Percentiles rank a stretch among this genome's conserved stretches.
phyloP scores from a whole-genome alignment of 768 basidiomycete genomes.

The Amanita phalloides region DNA sequence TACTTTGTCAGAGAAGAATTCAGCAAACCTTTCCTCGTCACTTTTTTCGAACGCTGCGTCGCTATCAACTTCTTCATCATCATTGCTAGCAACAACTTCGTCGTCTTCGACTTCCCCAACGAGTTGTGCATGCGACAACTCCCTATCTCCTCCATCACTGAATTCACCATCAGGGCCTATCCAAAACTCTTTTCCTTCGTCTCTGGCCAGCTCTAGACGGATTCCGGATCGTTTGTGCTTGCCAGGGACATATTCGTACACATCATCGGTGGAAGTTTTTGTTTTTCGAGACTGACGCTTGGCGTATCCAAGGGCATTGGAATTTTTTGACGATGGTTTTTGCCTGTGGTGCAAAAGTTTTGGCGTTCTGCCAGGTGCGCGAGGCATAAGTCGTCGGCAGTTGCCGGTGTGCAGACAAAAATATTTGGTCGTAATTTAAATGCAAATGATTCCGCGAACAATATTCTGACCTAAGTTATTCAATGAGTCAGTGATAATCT shows the following conservation, averaged over 20 bases:
- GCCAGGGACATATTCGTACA: constrained; percentile 54
- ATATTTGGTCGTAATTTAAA: background rate
- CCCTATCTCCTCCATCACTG: constrained; percentile 26
- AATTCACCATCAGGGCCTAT: constrained; percentile 31
- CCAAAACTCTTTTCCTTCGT: constrained; percentile 35
- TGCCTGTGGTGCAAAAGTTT: constrained; percentile 7
- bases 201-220: constrained; percentile 41
- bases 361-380: background rate
- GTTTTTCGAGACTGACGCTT: constrained; percentile 39
- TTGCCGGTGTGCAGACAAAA: too few relatives aligned
- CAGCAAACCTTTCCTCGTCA: constrained; percentile 70
- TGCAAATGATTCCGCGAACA: too few relatives aligned
- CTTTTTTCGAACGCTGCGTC: constrained; percentile 79
- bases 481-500: background rate
- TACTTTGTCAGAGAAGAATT: constrained; percentile 42
- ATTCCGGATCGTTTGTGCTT: constrained; percentile 42
- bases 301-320: constrained; percentile 38
- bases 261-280: constrained; percentile 30
- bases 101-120: constrained; percentile 42
- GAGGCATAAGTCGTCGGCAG: background rate
- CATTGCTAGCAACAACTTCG: constrained; percentile 47
- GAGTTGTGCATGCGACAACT: constrained; percentile 32
- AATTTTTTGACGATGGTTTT: constrained; percentile 16
- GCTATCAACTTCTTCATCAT: constrained; percentile 82
- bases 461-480: too few relatives aligned